Evolutionary conservation across 2,329 filamentous ascomycete species (phyloP).

Genomic region (Talaromyces sp.): DNA sequence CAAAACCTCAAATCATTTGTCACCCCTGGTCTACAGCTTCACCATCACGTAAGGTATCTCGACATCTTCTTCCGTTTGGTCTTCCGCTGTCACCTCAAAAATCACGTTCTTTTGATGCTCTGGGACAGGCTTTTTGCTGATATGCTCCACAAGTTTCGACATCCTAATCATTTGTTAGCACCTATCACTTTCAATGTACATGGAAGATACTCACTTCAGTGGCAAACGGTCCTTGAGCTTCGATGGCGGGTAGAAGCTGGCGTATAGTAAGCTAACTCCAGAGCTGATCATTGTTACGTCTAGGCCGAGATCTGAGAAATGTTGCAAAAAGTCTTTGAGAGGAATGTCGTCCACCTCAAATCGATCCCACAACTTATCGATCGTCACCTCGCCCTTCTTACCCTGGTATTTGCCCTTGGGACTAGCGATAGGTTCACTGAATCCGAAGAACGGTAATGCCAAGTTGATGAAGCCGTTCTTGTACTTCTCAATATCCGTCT

Average conservation of each 20-base stretch:
- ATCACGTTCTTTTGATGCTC: conserved; percentile 92
- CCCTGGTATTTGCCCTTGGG: conserved; percentile 88
- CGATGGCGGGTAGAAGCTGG: conserved; percentile 81
- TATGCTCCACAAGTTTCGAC: conserved; percentile 78
- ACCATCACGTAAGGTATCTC: conserved; percentile 97
- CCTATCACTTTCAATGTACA: background rate
- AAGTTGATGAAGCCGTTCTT: conserved; percentile 99
- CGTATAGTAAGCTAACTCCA: conserved; percentile 92
- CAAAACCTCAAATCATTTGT: background rate
- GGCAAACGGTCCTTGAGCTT: conserved; percentile 76
- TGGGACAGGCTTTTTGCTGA: conserved; percentile 89
- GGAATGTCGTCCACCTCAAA: conserved; percentile 88
- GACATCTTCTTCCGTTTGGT: conserved; percentile 84
- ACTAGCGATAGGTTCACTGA: conserved; percentile 92
- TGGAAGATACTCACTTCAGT: conserved; percentile 56
- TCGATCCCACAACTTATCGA: conserved; percentile 98
- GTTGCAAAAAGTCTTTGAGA: conserved; percentile 73
- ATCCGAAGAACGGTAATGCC: conserved; percentile 94
- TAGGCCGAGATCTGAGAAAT: conserved; percentile 77
- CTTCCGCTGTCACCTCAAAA: conserved; percentile 92
- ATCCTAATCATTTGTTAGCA: conserved; percentile 56
- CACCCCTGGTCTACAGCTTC: conserved; percentile 50
- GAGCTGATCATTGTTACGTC: conserved; percentile 90
- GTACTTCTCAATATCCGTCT: conserved; percentile 96
- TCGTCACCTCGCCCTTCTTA: conserved; percentile 67